phyloP scores from a whole-genome alignment of 495 filamentous ascomycete species.

The Penicillium paradoxum region DNA sequence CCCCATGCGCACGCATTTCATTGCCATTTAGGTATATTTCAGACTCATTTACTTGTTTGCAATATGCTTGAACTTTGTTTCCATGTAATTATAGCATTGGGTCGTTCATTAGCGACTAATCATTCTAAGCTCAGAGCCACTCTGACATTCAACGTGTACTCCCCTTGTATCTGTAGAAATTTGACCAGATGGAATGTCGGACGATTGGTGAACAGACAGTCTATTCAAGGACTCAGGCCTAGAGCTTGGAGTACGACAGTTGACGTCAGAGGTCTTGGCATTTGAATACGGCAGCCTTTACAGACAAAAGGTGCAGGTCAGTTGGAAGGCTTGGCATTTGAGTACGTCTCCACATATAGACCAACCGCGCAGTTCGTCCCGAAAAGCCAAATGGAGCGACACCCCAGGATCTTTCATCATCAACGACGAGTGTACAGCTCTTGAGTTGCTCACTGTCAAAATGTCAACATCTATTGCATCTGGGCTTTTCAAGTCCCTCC shows the following conservation, averaged over 20 bases:
- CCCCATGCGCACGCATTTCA: constrained; percentile 35
- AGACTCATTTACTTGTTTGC: background rate
- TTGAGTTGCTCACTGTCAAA: constrained; percentile 17
- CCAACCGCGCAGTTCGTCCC: constrained; percentile 18
- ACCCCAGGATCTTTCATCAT: constrained; percentile 7
- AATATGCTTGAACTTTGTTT: background rate
- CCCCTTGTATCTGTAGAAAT: background rate
- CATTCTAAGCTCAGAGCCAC: background rate
- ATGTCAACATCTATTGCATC: constrained; percentile 66
- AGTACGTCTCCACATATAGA: constrained; percentile 9
- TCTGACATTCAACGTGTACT: too few relatives aligned
- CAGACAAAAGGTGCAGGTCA: background rate
- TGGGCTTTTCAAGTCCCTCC: constrained; percentile 75
- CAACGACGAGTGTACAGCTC: constrained; percentile 16
- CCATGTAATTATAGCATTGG: constrained; percentile 8
- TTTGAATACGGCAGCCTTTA: background rate
- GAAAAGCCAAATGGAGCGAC: constrained; percentile 22
- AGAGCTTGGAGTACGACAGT: too few relatives aligned
- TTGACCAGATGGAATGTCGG: too few relatives aligned
- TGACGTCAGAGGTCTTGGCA: background rate
- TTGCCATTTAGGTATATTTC: constrained; percentile 8
- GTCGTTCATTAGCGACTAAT: constrained; percentile 5
- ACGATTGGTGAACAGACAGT: too few relatives aligned
- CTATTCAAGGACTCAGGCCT: too few relatives aligned
- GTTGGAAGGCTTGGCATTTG: constrained; percentile 11